Conservation (phyloP, 495 filamentous ascomycete genomes). For the Hamigera avellanea region DNA sequence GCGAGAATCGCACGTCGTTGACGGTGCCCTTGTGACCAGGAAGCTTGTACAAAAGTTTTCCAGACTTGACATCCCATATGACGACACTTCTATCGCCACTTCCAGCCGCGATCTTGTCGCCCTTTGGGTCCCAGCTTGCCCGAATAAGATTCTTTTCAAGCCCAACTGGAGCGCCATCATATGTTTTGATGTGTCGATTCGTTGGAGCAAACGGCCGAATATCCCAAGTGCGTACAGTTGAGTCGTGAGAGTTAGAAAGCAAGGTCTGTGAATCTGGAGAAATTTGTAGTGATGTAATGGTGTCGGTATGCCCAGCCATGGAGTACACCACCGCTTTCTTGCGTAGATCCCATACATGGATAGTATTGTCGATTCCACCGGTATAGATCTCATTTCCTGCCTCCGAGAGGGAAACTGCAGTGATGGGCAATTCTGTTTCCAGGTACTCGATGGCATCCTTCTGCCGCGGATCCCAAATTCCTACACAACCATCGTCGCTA, state of each 20-base stretch:
- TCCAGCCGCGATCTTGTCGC: constrained; percentile 77
- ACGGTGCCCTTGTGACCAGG: constrained; percentile 93
- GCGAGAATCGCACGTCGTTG: constrained; percentile 87
- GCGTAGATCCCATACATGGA: constrained; percentile 92
- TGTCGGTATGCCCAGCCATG: constrained; percentile 84
- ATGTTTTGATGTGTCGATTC: constrained; percentile 72
- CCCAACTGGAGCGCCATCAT: constrained; percentile 77
- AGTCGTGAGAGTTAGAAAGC: constrained; percentile 87
- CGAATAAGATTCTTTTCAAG: constrained; percentile 86
- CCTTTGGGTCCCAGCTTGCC: constrained; percentile 83
- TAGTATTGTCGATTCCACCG: constrained; percentile 92
- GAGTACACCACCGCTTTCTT: constrained; percentile 81
- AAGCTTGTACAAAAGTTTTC: constrained; percentile 85
- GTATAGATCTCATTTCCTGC: constrained; percentile 93
- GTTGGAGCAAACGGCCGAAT: constrained; percentile 86
- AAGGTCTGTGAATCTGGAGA: constrained; percentile 88
- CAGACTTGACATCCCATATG: constrained; percentile 74
- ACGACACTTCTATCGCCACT: constrained; percentile 84
- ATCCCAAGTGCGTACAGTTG: constrained; percentile 90
- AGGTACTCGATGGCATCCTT: constrained; percentile 82
- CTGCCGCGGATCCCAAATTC: constrained; percentile 92
- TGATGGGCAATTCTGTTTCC: constrained; percentile 86
- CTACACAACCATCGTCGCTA: constrained; percentile 87
- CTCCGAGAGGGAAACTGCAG: constrained; percentile 79
- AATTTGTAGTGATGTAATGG: constrained; percentile 75